Base-by-base conservation (phyloP, 768 basidiomycete genomes). In the Gyrodon lividus region DNA sequence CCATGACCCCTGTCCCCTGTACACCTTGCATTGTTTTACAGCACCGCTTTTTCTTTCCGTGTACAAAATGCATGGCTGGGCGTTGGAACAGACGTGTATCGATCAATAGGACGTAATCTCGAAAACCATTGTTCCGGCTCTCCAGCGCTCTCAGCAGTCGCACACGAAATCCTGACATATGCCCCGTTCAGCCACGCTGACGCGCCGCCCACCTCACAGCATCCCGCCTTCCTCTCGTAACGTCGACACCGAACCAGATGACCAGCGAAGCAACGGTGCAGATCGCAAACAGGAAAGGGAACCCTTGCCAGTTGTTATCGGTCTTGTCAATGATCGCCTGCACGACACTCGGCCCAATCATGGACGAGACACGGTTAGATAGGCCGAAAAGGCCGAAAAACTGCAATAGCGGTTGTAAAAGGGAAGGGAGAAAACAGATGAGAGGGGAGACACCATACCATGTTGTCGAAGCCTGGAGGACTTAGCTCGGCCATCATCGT, bases 401-500 rank as follows among this genome's bases (percentile, higher is more conserved):
- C 84, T 90, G 60, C 2, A 2, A 5, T 14, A 19, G 8, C 13
- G 43, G 4, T 2, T 7, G 56, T 43, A 7, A 28, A 37, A 8
- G 45, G 9, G 22, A 28, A 5, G 33, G 40, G 26, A 33, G 13
- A 38, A 22, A 1, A n/a, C 1, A 17, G 28, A 40, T 10, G 6
- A 12, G 33, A n/a, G 10, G 10, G n/a, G 37, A 13, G 20, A 16
- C 24, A 28, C 47, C 62, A 19, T 50, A 78, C 80, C 81, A 82
- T 91, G 62, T 91, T 89, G 59, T 93, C 91, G 61, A 89, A 93
- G 1, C 91, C 92, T 1, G 89, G 87, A 12, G 91, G 91, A 6
- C 87, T 83, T 10, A 95, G 79, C 66, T 94, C 92, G 1, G 88
- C 87, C 88, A 91, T 91, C 86, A 89, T 87, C 0, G 87, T 90